phyloP scores from a whole-genome alignment of 2,329 filamentous ascomycete genomes.

The Paracoccidioides lutzii region DNA sequence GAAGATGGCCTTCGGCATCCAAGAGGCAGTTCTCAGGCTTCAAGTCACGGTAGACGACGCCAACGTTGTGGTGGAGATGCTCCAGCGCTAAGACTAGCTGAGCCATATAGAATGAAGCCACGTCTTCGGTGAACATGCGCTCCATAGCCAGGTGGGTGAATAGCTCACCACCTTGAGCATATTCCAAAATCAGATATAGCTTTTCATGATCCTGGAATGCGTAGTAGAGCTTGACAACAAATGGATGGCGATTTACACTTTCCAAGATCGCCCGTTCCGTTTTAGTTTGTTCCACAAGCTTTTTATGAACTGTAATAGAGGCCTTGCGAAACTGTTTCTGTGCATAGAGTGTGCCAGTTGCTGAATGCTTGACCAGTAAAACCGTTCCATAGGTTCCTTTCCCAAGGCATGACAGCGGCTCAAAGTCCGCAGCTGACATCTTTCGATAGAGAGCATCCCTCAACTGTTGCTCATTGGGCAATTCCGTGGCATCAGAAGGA shows the following conservation, averaged over 20 bases:
- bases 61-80: constrained; percentile 81
- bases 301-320: constrained; percentile 86
- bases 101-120: constrained; percentile 94
- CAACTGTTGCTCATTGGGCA: constrained; percentile 43
- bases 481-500: constrained; percentile 29
- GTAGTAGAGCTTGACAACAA: constrained; percentile 96
- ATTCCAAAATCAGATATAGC: constrained; percentile 92
- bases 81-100: constrained; percentile 92
- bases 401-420: constrained; percentile 78
- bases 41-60: constrained; percentile 90
- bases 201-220: constrained; percentile 98
- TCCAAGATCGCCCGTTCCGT: constrained; percentile 91
- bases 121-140: constrained; percentile 85
- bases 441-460: constrained; percentile 51
- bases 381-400: constrained; percentile 96
- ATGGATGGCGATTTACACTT: constrained; percentile 89
- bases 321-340: constrained; percentile 99
- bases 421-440: constrained; percentile 85
- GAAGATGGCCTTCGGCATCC: constrained; percentile 78
- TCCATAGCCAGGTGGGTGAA: constrained; percentile 91
- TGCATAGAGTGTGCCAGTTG: constrained; percentile 79
- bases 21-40: constrained; percentile 97
- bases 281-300: constrained; percentile 91
- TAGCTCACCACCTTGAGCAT: constrained; percentile 90
- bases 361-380: constrained; percentile 75